phyloP scores from a whole-genome alignment of 2,329 filamentous ascomycete species.

The Lasiodiplodia sp. region DNA sequence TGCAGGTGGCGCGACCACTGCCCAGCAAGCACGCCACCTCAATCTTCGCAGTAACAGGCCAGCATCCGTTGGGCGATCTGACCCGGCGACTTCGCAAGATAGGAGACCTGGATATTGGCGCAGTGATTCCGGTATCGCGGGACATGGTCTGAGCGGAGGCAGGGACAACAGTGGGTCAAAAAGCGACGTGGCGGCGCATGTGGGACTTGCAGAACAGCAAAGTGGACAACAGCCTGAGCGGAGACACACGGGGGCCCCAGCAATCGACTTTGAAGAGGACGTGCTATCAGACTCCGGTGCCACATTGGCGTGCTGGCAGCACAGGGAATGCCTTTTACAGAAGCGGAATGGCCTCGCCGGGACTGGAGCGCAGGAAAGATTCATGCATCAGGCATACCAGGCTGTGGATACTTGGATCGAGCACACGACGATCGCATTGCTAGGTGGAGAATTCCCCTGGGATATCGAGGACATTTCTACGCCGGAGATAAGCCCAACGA shows the following conservation, averaged over 20 bases:
- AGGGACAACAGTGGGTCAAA: conserved; percentile 14
- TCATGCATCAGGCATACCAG: neutral
- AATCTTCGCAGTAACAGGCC: conserved; percentile 2
- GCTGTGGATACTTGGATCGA: conserved; percentile 11
- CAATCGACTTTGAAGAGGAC: conserved; percentile 1
- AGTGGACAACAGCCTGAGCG: conserved; percentile 5
- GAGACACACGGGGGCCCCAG: neutral
- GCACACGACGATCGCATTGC: conserved; percentile 22
- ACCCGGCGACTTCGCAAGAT: neutral
- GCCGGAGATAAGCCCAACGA: neutral
- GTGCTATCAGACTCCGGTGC: conserved; percentile 21
- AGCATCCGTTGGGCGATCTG: conserved; percentile 2
- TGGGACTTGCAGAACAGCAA: neutral
- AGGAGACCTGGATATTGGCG: neutral
- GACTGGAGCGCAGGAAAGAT: neutral
- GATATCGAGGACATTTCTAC: neutral
- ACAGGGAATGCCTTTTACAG: conserved; percentile 12
- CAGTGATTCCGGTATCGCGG: conserved; percentile 3
- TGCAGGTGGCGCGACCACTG: neutral
- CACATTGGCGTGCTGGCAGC: conserved; percentile 14
- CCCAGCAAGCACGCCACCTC: neutral
- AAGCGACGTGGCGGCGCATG: conserved; percentile 11
- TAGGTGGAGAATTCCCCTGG: conserved; percentile 12
- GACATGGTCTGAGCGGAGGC: conserved; percentile 15
- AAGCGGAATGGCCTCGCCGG: neutral